Base-by-base conservation (phyloP, 352 stramenopile genomes). In the Phytopythium kandeliae region DNA sequence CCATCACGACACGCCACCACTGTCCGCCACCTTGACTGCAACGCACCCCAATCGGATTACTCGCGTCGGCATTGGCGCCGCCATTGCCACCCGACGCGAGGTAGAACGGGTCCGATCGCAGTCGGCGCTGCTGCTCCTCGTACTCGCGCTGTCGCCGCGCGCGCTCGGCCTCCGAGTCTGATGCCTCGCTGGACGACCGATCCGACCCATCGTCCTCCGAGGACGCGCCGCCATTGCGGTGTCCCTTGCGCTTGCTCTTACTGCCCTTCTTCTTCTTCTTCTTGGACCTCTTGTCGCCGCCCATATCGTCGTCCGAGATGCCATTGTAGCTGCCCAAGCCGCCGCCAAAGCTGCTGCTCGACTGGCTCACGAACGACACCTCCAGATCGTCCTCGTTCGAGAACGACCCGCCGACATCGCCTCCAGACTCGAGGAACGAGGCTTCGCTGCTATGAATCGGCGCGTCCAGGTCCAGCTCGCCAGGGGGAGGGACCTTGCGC, bases 401-500 rank as follows among this genome's bases (percentile, higher is more conserved):
- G 62, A 82, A 89, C 17, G 60, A 56, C 10, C 53, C 60, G 21
- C 66, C 73, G 10, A 89, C 65, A 24, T 85, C 80, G 4, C 76
- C 77, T n/a, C 82, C 85, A 7, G 82, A 81, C 51, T 86, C 74
- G 13, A 92, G 58, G 51, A 89, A 95, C 25, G 75, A 77, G 0
- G 82, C 77, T 35, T 92, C 78, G 0, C 60, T 71, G 13, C 60
- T 56, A 58, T 66, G 84, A 31, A 90, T 60, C 12, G 79, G 64
- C 50, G 60, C 56, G 19, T 92, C 75, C 54, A 91, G 57, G 37
- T 91, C 82, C 17, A 92, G 48, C 43, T 78, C 92, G 19, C 77
- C 88, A 25, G 94, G 92, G 7, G 96, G 31, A 8, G 91, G 90
- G 25, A 98, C 94, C 49, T 95, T 96, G 24, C 72, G 71, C 68